These are phyloP conservation scores for Dactylellina drechsleri DNA, from an alignment of 2,329 filamentous ascomycete genomes.

Conservation along the genomic window DNA sequence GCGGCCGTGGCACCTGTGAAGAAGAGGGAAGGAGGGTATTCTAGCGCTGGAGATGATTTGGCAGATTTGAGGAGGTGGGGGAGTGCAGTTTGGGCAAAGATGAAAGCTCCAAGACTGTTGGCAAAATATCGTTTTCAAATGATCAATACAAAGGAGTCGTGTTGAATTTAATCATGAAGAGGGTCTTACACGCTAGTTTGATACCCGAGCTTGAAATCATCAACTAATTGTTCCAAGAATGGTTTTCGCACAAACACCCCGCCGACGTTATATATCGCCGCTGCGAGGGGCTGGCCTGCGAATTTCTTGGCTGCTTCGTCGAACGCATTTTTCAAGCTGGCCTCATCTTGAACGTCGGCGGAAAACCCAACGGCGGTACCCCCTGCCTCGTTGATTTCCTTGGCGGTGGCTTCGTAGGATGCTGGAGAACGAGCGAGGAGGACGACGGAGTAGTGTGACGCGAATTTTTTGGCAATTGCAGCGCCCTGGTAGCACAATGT, in stretches of 20 bases:
- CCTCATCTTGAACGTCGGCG: conserved; percentile 70
- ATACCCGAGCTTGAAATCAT: conserved; percentile 66
- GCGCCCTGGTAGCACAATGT: conserved; percentile 59
- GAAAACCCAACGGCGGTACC: conserved; percentile 77
- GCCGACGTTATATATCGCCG: conserved; percentile 77
- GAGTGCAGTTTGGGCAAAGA: conserved; percentile 77
- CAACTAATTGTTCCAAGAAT: conserved; percentile 68
- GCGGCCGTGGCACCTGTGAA: conserved; percentile 89
- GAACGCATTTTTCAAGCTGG: conserved; percentile 70
- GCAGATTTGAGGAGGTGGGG: conserved; percentile 76
- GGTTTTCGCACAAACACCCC: conserved; percentile 67
- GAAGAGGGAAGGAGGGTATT: conserved; percentile 78
- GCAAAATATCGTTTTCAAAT: too few species aligned
- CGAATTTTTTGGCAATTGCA: conserved; percentile 69
- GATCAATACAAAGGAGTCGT: neutral
- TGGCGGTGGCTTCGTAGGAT: conserved; percentile 73
- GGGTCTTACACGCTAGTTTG: conserved; percentile 66
- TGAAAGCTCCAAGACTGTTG: conserved; percentile 73
- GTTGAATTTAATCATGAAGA: neutral
- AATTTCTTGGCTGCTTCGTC: conserved; percentile 71
- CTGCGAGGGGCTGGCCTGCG: conserved; percentile 68
- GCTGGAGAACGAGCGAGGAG: conserved; percentile 76
- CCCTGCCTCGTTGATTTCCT: conserved; percentile 74
- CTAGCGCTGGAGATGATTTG: conserved; percentile 61
- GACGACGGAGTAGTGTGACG: conserved; percentile 75